Evolutionary conservation across 2,329 filamentous ascomycete species (phyloP), one percentile per base, ranked within the genome.

Genomic region (Herpotrichia juniperi): DNA sequence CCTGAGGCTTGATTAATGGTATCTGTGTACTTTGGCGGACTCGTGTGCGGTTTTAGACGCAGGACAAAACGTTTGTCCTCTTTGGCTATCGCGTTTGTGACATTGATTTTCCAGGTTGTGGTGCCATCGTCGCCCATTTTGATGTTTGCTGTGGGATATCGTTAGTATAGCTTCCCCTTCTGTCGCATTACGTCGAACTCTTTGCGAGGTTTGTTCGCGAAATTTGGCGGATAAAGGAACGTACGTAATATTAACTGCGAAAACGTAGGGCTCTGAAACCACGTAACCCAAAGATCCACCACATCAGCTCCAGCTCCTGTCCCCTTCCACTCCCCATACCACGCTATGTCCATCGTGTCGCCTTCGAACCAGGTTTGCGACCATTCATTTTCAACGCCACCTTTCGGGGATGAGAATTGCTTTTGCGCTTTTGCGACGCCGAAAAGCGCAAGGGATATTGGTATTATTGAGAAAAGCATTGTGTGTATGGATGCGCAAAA

Each of bases 201-300:
- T n/a, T n/a, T n/a, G n/a, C n/a, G n/a, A n/a, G n/a, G n/a, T n/a
- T n/a, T n/a, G n/a, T n/a, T n/a, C n/a, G n/a, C n/a, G n/a, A n/a
- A n/a, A n/a, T 32, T n/a, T 32, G 30, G 39, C 9, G n/a, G 4
- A 7, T 8, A 25, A 24, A 28, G 16, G 3, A 19, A 39, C 31
- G n/a, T 40, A 40, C 45, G 12, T 40, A 25, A 14, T 4, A 49
- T 35, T 4, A 49, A n/a, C n/a, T 42, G 46, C 12, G 26, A 42
- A 42, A 42, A 42, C 9, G 34, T 16, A 42, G 16, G 19, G 10
- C 8, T 16, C 22, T 2, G 10, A 26, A 49, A 49, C 46, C 46
- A 49, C 4, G 35, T 42, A 17, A 49, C 42, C 35, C 46, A 49
- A 5, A 49, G 25, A 26, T 49, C 46, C 4, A 28, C 35, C 16